phyloP scores from a whole-genome alignment of 768 basidiomycete genomes.

The Auricularia sp. region DNA sequence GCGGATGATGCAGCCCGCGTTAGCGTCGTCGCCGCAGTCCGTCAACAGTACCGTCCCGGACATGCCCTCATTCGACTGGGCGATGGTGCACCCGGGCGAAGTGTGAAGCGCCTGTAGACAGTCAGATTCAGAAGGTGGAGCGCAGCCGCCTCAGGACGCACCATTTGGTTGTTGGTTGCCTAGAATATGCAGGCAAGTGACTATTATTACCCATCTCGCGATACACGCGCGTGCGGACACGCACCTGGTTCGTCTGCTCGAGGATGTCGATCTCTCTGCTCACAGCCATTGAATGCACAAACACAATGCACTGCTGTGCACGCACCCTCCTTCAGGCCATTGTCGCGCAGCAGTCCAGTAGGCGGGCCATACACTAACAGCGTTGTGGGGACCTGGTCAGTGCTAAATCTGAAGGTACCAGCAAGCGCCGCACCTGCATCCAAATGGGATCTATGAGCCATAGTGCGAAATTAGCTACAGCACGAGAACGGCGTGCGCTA shows the following conservation, averaged over 20 bases:
- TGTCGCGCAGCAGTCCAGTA: neutral
- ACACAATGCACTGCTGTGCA: neutral
- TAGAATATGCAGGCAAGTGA: neutral
- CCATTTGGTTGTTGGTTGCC: constrained; percentile 2
- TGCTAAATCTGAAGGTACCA: neutral
- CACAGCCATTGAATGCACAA: neutral
- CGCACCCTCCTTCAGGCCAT: neutral
- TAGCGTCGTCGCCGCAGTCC: constrained; percentile 39
- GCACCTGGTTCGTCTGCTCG: constrained; percentile 2
- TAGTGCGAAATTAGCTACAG: neutral
- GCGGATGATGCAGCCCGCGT: constrained; percentile 56
- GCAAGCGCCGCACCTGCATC: neutral
- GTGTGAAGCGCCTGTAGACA: neutral
- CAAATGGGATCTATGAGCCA: neutral
- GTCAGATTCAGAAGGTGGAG: neutral
- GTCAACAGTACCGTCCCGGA: constrained; percentile 16
- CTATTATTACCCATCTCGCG: neutral
- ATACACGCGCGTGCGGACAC: neutral
- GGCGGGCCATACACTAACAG: neutral
- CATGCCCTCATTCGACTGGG: constrained; percentile 6
- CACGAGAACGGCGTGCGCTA: neutral
- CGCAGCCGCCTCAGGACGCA: neutral
- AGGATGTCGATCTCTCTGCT: constrained; percentile 2
- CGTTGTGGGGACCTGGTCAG: neutral
- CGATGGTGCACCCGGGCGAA: constrained; percentile 9